A percentile compares a stretch with the other conserved stretches of the same genome.
phyloP scores from a whole-genome alignment of 768 basidiomycete genomes.

The Tulasnella sp. region DNA sequence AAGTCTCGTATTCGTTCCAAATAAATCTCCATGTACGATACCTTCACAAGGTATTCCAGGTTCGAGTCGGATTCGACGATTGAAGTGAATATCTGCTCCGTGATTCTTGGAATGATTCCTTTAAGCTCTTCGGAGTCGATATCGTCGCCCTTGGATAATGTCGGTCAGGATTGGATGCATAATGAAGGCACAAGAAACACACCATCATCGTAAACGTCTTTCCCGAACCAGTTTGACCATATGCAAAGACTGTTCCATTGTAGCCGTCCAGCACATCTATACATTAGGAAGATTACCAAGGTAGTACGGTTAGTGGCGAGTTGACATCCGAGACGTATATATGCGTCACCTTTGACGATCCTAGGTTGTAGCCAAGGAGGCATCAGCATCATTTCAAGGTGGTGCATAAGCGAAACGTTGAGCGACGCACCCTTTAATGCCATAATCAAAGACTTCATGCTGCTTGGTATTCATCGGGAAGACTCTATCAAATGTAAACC shows the following conservation, averaged over 20 bases:
- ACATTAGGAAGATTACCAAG: background rate
- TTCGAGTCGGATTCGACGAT: constrained; percentile 92
- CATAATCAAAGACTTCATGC: constrained; percentile 93
- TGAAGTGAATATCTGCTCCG: constrained; percentile 96
- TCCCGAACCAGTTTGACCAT: constrained; percentile 78
- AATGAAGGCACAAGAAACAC: constrained; percentile 19
- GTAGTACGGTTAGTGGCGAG: background rate
- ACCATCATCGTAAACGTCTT: constrained; percentile 99
- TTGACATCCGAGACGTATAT: constrained; percentile 1
- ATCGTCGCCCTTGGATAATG: constrained; percentile 65
- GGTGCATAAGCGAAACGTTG: constrained; percentile 15
- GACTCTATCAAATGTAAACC: constrained; percentile 94
- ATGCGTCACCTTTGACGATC: constrained; percentile 67
- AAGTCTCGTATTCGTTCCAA: constrained; percentile 91
- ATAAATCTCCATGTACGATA: constrained; percentile 99
- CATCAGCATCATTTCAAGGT: constrained; percentile 4
- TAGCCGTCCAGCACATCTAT: constrained; percentile 96
- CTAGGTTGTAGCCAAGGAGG: constrained; percentile 28
- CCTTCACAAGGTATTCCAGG: constrained; percentile 97
- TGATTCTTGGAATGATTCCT: constrained; percentile 95
- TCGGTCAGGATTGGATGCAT: too few species aligned
- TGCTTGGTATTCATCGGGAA: constrained; percentile 89
- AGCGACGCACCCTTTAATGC: constrained; percentile 78
- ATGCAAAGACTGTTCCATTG: constrained; percentile 53
- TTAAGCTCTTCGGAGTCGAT: constrained; percentile 88